Evolutionary conservation across 2,329 filamentous ascomycete genomes (phyloP).

Genomic region (Incumbomyces delicatus): DNA sequence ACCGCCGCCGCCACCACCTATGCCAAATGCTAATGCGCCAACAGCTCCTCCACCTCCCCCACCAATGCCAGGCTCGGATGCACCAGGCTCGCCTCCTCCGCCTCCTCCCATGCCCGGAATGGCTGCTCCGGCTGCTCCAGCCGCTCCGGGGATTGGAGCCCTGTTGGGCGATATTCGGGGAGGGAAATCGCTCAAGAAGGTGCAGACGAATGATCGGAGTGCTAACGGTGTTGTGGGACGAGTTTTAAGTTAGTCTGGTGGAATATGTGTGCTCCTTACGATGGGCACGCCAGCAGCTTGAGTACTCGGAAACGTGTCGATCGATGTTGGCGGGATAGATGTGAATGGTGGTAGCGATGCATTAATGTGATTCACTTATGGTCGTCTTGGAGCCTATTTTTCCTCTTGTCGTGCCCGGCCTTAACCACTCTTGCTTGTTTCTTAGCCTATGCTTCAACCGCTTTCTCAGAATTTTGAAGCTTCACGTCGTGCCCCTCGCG

Average conservation of each 20-base stretch:
- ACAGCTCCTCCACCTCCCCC: constrained; percentile 31
- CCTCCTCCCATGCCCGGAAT: constrained; percentile 19
- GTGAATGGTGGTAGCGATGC: too few species aligned
- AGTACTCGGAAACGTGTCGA: too few species aligned
- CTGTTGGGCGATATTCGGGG: constrained; percentile 75
- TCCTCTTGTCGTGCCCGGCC: too few species aligned
- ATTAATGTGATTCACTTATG: too few species aligned
- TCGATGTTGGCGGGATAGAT: too few species aligned
- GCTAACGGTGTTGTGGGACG: constrained; percentile 61
- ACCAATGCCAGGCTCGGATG: constrained; percentile 15
- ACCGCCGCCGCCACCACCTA: constrained; percentile 26
- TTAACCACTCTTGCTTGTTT: too few species aligned
- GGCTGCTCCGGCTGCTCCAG: constrained; percentile 18
- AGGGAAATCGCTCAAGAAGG: constrained; percentile 71
- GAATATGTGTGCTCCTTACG: too few species aligned
- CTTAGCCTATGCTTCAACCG: too few species aligned
- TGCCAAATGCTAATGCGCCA: constrained; percentile 28
- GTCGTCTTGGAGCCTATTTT: too few species aligned
- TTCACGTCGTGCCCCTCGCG: too few species aligned
- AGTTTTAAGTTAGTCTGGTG: constrained; percentile 39
- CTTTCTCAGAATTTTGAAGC: too few species aligned
- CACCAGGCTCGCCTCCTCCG: constrained; percentile 28
- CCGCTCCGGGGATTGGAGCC: constrained; percentile 42
- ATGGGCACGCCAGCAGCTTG: too few species aligned
- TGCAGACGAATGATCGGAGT: constrained; percentile 81